Evolutionary conservation across 495 filamentous ascomycete species (phyloP).

Genomic region (Sordaria brevicollis): DNA sequence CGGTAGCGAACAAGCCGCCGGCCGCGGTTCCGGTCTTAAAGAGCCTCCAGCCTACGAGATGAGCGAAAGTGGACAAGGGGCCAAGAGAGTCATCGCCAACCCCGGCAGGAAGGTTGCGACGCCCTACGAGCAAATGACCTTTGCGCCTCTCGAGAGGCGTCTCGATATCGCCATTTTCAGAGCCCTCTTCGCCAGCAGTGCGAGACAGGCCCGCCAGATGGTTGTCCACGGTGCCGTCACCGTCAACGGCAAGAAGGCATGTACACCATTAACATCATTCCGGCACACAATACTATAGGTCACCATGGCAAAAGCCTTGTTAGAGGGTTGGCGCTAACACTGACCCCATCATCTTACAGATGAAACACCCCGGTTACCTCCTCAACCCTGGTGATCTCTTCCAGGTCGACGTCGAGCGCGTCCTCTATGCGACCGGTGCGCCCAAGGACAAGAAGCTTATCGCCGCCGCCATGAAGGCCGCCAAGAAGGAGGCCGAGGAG

Average conservation of each 20-base stretch:
- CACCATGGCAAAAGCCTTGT: too few relatives aligned
- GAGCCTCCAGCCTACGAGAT: not conserved
- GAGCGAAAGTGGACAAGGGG: not conserved
- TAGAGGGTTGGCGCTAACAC: conserved; percentile 1
- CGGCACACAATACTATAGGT: too few relatives aligned
- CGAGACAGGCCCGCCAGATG: conserved; percentile 90
- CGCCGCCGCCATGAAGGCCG: conserved; percentile 1
- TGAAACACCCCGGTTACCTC: conserved; percentile 85
- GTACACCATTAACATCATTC: conserved; percentile 1
- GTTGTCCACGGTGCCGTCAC: conserved; percentile 85
- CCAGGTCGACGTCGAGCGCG: conserved; percentile 80
- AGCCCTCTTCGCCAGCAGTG: conserved; percentile 86
- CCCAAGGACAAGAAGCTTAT: conserved; percentile 17
- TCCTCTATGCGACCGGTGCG: conserved; percentile 76
- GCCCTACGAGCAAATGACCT: conserved; percentile 90
- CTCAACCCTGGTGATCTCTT: conserved; percentile 98
- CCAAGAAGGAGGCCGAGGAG: conserved; percentile 11
- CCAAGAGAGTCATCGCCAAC: not conserved
- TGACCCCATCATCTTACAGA: conserved; percentile 38
- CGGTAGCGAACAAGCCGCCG: conserved; percentile 69
- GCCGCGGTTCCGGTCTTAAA: conserved; percentile 60
- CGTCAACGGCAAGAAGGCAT: conserved; percentile 91
- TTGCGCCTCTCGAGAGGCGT: conserved; percentile 78
- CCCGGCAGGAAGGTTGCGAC: conserved; percentile 23
- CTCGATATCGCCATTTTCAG: conserved; percentile 88